Evolutionary conservation across 179 eudicot species (phyloP).

Genomic region (Amaranthus tricolor): DNA sequence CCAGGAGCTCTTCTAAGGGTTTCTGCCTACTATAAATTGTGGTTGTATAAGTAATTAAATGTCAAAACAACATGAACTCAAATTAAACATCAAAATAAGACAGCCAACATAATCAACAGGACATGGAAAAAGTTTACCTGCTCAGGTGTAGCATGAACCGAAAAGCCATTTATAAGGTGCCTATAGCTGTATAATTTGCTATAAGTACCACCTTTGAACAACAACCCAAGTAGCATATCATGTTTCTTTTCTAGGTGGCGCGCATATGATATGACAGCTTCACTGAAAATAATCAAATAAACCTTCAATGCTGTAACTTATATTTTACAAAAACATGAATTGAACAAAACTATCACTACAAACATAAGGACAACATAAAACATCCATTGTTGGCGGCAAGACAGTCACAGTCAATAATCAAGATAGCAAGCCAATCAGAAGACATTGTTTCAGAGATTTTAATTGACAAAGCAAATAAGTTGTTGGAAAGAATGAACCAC

Average conservation of each 20-base stretch:
- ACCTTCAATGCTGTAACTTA: not conserved
- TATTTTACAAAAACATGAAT: not conserved
- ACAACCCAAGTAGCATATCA: slow-evolving; percentile 78
- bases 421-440: not conserved
- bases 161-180: slow-evolving; percentile 83
- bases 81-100: not conserved
- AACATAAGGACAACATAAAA: not conserved
- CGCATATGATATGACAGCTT: slow-evolving; percentile 62
- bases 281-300: slow-evolving; percentile 44
- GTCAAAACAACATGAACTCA: not conserved
- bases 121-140: slow-evolving; percentile 54
- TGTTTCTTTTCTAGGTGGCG: slow-evolving; percentile 79
- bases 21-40: slow-evolving; percentile 79
- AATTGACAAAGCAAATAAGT: not conserved
- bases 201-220: slow-evolving; percentile 71
- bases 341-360: not conserved
- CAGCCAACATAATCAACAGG: not conserved
- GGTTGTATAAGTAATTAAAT: slow-evolving; percentile 33
- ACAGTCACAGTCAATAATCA: not conserved
- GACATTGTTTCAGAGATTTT: not conserved
- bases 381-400: not conserved
- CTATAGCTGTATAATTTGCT: slow-evolving; percentile 78
- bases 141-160: slow-evolving; percentile 71
- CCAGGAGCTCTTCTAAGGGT: slow-evolving; percentile 68
- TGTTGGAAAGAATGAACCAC: no score